Conservation (phyloP, 208 protist genomes). For the Tritrichomonas musculus region DNA sequence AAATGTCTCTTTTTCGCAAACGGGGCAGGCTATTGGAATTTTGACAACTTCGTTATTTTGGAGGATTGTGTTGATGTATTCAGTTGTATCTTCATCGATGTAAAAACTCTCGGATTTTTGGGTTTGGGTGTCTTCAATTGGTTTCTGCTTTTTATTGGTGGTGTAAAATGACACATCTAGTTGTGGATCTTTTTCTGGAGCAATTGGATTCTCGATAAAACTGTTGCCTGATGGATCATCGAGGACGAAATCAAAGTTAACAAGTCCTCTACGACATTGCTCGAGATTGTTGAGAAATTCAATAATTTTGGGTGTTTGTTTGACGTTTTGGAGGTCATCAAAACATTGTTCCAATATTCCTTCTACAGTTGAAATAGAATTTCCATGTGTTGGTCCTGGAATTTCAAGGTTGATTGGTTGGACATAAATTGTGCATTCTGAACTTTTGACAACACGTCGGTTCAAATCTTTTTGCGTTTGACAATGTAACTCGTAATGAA, state of each 20-base stretch:
- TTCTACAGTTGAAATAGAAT: background rate
- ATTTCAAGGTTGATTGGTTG: background rate
- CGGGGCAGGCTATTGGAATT: background rate
- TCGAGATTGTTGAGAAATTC: background rate
- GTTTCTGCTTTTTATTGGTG: background rate
- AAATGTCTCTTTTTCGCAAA: background rate
- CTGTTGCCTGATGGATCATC: too few species aligned
- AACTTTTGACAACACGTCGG: background rate
- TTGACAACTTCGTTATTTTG: background rate
- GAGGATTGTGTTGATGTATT: background rate
- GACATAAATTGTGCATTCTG: background rate
- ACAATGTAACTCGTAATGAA: background rate
- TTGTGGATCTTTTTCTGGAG: background rate
- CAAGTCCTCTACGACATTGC: background rate
- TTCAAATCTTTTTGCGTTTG: constrained; percentile 13
- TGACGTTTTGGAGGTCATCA: background rate
- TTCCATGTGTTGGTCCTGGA: constrained; percentile 24
- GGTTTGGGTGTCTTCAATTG: background rate
- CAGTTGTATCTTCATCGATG: background rate
- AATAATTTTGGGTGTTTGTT: background rate
- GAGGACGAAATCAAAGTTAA: background rate
- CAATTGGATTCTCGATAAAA: constrained; percentile 14
- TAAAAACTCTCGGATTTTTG: background rate
- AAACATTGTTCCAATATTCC: background rate
- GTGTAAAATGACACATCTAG: background rate